Evolutionary conservation across 1,284 basidiomycete genomes (phyloP).

Genomic region (Calocybe gambosa): DNA sequence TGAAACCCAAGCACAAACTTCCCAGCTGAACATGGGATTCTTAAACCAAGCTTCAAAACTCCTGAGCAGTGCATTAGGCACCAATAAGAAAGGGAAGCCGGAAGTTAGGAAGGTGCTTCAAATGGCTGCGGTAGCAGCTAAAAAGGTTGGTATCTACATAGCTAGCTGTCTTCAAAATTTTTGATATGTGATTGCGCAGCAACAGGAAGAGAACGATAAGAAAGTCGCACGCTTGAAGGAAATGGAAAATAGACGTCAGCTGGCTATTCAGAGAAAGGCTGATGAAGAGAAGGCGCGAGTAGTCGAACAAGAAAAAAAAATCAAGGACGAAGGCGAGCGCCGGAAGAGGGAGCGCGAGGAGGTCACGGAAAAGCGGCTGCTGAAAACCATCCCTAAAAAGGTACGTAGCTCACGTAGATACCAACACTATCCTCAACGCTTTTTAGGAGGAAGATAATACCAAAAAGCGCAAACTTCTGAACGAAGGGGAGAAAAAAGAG

Average conservation of each 20-base stretch:
- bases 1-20: conserved; percentile 46
- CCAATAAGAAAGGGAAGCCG: conserved; percentile 59
- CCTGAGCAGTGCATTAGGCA: conserved; percentile 56
- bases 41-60: conserved; percentile 63
- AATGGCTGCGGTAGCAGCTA: conserved; percentile 74
- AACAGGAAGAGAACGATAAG: conserved; percentile 81
- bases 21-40: conserved; percentile 53
- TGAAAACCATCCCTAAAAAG: conserved; percentile 48
- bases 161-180: conserved; percentile 1
- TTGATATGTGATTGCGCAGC: conserved; percentile 37
- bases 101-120: conserved; percentile 79
- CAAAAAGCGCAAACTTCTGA: conserved; percentile 60
- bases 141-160: conserved; percentile 54
- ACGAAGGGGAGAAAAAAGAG: conserved; percentile 56
- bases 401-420: conserved; percentile 25
- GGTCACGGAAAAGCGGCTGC: conserved; percentile 56
- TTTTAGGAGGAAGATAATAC: conserved; percentile 53
- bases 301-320: conserved; percentile 62
- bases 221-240: conserved; percentile 70
- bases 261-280: conserved; percentile 65
- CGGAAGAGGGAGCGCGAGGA: conserved; percentile 74
- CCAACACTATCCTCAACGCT: neutral
- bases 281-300: conserved; percentile 68
- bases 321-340: conserved; percentile 63
- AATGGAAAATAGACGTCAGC: conserved; percentile 72